phyloP scores from a whole-genome alignment of 169 alveolate genomes.

The Eimeria maxima region DNA sequence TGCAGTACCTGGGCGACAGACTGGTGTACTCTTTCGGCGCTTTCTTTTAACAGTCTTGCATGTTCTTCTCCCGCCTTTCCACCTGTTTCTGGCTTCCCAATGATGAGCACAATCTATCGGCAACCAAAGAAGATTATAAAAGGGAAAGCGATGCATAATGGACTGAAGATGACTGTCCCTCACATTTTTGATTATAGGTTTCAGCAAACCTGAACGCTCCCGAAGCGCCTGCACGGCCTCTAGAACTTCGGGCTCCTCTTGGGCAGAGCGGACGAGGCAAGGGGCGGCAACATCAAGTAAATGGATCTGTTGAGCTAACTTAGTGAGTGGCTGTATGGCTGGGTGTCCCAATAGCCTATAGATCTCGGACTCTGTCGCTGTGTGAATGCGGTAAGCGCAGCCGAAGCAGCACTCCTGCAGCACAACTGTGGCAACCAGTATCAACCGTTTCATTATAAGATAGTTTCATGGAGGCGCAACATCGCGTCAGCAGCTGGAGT shows the following conservation, averaged over 20 bases:
- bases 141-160: neutral
- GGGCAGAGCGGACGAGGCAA: neutral
- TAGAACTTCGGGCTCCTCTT: neutral
- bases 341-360: conserved; percentile 52
- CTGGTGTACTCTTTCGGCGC: neutral
- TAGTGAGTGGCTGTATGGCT: neutral
- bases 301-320: conserved; percentile 4
- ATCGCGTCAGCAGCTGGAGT: no score
- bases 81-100: neutral
- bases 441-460: neutral
- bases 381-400: conserved; percentile 7
- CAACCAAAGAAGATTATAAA: neutral
- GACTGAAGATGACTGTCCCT: neutral
- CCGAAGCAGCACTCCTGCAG: neutral
- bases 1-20: conserved; percentile 38
- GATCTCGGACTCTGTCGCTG: neutral
- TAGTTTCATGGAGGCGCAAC: no score
- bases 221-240: neutral
- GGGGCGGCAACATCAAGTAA: conserved; percentile 9
- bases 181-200: conserved; percentile 17
- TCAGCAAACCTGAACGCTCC: neutral
- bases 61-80: conserved; percentile 26
- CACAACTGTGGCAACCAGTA: neutral
- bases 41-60: neutral
- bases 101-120: neutral